A percentile compares a stretch with the other conserved stretches of the same genome.
Evolutionary conservation across 192 early-diverging fungal genomes (phyloP).

Genomic region (Entophlyctis luteolus): DNA sequence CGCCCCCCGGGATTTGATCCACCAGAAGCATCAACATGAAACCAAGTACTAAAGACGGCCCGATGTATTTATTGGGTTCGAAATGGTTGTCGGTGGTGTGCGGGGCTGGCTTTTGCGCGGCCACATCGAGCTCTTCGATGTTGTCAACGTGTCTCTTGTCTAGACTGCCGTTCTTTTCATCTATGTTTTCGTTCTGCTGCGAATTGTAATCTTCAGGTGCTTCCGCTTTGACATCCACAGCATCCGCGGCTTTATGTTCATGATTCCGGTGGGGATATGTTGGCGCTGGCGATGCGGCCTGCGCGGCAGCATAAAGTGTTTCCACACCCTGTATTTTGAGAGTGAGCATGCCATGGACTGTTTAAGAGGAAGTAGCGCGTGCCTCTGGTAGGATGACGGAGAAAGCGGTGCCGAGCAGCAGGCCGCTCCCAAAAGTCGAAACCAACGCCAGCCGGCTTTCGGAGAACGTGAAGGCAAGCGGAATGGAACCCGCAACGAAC

Average conservation of each 20-base stretch:
- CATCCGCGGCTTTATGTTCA: no score
- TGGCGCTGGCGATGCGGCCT: neutral
- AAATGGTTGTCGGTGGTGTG: constrained; percentile 24
- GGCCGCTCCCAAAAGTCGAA: constrained; percentile 82
- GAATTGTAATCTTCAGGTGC: neutral
- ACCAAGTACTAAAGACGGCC: constrained; percentile 73
- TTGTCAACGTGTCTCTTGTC: neutral
- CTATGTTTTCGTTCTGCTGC: neutral
- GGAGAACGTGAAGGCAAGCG: constrained; percentile 74
- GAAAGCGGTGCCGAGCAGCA: constrained; percentile 86
- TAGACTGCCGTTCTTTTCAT: neutral
- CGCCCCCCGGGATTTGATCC: constrained; percentile 60
- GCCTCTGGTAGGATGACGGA: constrained; percentile 84
- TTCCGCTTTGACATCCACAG: no score
- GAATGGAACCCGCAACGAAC: constrained; percentile 81
- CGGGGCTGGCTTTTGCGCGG: neutral
- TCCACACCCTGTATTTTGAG: constrained; percentile 69
- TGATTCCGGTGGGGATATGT: neutral
- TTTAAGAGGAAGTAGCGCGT: neutral
- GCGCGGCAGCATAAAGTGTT: constrained; percentile 59
- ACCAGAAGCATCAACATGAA: constrained; percentile 89
- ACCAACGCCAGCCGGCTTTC: constrained; percentile 67
- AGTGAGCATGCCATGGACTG: neutral
- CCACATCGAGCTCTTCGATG: constrained; percentile 2
- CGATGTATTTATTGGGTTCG: constrained; percentile 62